Evolutionary conservation across 2,329 filamentous ascomycete genomes (phyloP), one percentile per base, ranked within the genome.

Genomic region (Calonectria pteridis): DNA sequence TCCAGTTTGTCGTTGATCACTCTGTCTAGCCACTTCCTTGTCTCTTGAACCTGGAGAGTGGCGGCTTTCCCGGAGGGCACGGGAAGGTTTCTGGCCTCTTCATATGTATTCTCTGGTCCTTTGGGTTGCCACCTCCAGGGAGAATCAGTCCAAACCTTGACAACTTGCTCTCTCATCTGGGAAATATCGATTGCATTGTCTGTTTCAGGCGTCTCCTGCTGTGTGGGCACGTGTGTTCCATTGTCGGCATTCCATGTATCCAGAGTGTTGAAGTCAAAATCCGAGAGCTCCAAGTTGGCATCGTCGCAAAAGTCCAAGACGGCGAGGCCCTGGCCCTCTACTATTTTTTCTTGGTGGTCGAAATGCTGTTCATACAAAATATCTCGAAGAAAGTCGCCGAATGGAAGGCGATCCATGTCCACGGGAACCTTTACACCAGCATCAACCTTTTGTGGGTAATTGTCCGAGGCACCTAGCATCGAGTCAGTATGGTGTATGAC

Each of bases 281-380:
- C 88, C 14, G 86, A 89, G 28, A 90, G 83, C 59, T 90, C 88
- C 35, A 90, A 81, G 70, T 86, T 88, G 59, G 81, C 82, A 71
- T 90, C 85, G 67, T 88, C 85, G 73, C 87, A 89, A 75, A 89
- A 89, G 75, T 90, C 85, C 10, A 90, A 80, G 5, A 89, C 84
- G 23, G 84, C 84, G 18, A 87, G 82, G 0, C 85, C 86, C 69
- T 87, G 86, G 5, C 81, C 77, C 69, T 86, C 85, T n/a, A 80
- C 81, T 4, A 83, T 72, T 67, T 82, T 84, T n/a, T 81, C 75
- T 10, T 82, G 73, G 5, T 76, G 70, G 29, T 85, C 82, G 29
- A 85, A 76, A 2, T 85, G 82, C 46, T 87, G 85, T n/a, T 89
- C 85, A 69, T 87, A 89, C 20, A 90, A 82, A 16, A 90, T 85